phyloP scores from a whole-genome alignment of 768 basidiomycete species.

The Trametes coccinea region DNA sequence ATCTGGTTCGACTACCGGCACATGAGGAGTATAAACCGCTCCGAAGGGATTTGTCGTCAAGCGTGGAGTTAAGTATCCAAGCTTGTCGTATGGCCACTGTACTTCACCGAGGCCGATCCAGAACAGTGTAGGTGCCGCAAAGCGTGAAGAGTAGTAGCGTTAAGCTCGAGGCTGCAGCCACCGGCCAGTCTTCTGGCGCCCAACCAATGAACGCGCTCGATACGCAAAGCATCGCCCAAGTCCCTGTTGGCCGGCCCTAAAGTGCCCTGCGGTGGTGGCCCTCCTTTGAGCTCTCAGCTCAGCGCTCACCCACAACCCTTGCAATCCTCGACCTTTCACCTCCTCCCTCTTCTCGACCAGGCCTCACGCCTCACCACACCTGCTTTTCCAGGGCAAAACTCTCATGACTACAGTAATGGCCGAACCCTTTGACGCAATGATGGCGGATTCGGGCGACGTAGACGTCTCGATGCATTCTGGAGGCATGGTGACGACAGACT shows the following conservation, averaged over 20 bases:
- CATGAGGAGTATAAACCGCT: background rate
- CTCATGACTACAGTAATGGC: conserved; percentile 28
- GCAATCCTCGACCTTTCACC: background rate
- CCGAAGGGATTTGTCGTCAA: no score
- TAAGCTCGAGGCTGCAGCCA: background rate
- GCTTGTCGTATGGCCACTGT: no score
- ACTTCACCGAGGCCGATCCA: background rate
- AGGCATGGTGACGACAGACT: conserved; percentile 39
- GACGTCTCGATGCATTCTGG: conserved; percentile 59
- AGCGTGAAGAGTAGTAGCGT: background rate
- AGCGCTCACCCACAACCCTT: background rate
- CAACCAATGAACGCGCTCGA: background rate
- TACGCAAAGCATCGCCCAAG: background rate
- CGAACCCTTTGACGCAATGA: conserved; percentile 61
- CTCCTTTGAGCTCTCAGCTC: background rate
- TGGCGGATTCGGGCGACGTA: conserved; percentile 59
- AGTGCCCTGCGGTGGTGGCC: background rate
- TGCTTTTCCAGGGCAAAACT: no score
- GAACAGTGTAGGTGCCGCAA: background rate
- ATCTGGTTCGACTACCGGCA: conserved; percentile 36
- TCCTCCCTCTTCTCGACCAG: background rate
- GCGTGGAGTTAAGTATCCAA: no score
- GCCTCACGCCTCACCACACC: background rate
- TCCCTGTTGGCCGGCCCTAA: conserved; percentile 11
- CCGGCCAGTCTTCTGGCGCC: background rate